These are phyloP conservation scores for Blastobotrys arbuscula DNA, from an alignment of 1,139 yeast genomes.

Conservation along the genomic window DNA sequence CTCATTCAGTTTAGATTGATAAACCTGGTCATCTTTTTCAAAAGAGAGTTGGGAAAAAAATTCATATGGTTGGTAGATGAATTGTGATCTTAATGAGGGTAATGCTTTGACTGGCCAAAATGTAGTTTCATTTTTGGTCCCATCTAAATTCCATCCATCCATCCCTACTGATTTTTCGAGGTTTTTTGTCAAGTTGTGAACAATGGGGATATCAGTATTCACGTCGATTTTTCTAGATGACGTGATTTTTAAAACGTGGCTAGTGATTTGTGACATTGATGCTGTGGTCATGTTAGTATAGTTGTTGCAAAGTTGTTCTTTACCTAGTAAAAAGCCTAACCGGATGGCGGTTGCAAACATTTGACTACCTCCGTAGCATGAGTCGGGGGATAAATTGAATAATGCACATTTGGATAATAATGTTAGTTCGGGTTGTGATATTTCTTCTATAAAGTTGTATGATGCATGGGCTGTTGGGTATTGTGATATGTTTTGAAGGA, in stretches of 20 bases:
- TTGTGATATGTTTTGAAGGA: neutral
- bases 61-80: neutral
- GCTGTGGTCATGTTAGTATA: neutral
- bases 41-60: neutral
- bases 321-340: neutral
- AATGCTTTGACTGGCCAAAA: neutral
- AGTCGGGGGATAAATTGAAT: neutral
- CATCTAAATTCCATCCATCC: too few species aligned
- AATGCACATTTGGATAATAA: neutral
- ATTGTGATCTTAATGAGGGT: neutral
- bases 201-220: neutral
- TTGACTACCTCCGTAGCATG: conserved; percentile 2
- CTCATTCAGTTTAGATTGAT: too few species aligned
- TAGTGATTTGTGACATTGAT: neutral
- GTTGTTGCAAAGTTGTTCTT: neutral
- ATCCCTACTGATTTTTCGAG: too few species aligned
- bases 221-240: neutral
- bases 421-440: neutral
- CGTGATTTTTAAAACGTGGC: neutral
- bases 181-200: too few species aligned
- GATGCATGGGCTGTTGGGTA: neutral
- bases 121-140: neutral
- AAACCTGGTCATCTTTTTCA: neutral
- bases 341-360: neutral
- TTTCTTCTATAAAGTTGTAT: neutral